Evolutionary conservation across 495 filamentous ascomycete genomes (phyloP).

Genomic region (Opeltia flavorubescens): DNA sequence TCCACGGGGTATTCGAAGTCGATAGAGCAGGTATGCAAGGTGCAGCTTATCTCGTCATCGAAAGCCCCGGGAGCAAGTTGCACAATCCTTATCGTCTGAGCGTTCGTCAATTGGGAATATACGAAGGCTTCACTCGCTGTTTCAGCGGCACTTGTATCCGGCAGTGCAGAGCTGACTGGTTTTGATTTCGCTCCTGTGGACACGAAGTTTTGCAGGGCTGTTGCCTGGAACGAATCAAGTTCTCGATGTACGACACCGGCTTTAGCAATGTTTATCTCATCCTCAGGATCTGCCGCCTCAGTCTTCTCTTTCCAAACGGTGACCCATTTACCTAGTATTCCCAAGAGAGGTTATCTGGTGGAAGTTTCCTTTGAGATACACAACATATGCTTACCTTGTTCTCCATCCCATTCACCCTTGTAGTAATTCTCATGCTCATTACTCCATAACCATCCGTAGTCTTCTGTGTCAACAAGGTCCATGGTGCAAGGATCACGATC

Average conservation of each 20-base stretch:
- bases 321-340: background rate
- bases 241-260: background rate
- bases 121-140: background rate
- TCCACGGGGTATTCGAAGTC: background rate
- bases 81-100: slow-evolving; percentile 1
- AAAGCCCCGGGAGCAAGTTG: slow-evolving; percentile 2
- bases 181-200: background rate
- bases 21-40: slow-evolving; percentile 2
- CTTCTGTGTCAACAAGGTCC: no score
- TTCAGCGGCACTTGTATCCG: background rate
- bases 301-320: background rate
- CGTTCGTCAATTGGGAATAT: background rate
- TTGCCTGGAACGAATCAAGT: background rate
- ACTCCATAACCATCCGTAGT: background rate
- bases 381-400: background rate
- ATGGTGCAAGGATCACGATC: no score
- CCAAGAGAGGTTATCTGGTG: background rate
- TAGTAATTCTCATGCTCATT: background rate
- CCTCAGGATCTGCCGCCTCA: background rate
- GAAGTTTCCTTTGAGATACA: background rate
- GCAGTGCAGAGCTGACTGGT: background rate
- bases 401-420: background rate
- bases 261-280: background rate
- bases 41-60: slow-evolving; percentile 1
- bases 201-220: background rate